Conservation (phyloP, 2,329 filamentous ascomycete genomes). For the Albifimbria verrucaria region DNA sequence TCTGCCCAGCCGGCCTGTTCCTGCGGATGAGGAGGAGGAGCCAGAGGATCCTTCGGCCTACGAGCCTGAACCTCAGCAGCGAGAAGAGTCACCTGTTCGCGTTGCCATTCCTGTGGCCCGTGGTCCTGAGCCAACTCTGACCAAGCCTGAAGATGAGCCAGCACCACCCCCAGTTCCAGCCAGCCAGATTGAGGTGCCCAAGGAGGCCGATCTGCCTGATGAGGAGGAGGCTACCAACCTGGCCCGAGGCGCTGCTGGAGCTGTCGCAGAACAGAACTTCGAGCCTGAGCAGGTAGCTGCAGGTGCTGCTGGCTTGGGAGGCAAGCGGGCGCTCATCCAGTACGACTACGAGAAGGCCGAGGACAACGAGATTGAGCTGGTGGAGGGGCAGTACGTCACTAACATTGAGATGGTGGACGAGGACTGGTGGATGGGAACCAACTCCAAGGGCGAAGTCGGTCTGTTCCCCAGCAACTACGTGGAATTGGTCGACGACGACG, state of each 20-base stretch:
- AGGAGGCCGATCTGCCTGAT: slow-evolving; percentile 61
- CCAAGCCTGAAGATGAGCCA: slow-evolving; percentile 48
- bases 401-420: slow-evolving; percentile 97
- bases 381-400: slow-evolving; percentile 82
- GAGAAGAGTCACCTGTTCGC: slow-evolving; percentile 72
- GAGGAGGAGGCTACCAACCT: slow-evolving; percentile 60
- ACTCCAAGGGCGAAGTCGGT: slow-evolving; percentile 76
- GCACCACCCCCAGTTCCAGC: slow-evolving; percentile 60
- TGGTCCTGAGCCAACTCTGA: slow-evolving; percentile 48
- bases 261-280: slow-evolving; percentile 43
- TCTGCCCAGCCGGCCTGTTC: slow-evolving; percentile 59
- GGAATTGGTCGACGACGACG: slow-evolving; percentile 72
- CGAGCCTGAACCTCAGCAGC: slow-evolving; percentile 33
- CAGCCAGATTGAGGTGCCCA: slow-evolving; percentile 60
- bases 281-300: slow-evolving; percentile 29
- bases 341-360: slow-evolving; percentile 98
- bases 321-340: slow-evolving; percentile 73
- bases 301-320: slow-evolving; percentile 42
- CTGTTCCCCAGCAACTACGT: slow-evolving; percentile 98
- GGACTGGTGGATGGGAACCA: slow-evolving; percentile 98
- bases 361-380: slow-evolving; percentile 90
- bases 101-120: slow-evolving; percentile 82
- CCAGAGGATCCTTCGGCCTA: slow-evolving; percentile 47
- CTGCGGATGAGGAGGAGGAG: slow-evolving; percentile 54
- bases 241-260: slow-evolving; percentile 56